A percentile compares a stretch with the other conserved stretches of the same genome.
Conservation (phyloP, 1,284 basidiomycete genomes). For the Papiliotrema laurentii region DNA sequence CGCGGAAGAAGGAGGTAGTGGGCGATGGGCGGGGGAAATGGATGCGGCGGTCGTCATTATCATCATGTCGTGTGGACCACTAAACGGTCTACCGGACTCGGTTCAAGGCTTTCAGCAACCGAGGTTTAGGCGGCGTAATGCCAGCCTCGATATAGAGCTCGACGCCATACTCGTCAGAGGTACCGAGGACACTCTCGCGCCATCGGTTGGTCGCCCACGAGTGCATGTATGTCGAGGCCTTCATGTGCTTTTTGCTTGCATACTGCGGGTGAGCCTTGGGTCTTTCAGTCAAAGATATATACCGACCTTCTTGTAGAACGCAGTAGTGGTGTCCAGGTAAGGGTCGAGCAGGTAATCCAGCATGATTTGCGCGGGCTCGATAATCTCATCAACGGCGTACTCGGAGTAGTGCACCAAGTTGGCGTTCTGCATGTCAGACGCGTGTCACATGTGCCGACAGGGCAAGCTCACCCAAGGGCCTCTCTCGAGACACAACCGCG, state of each 20-base stretch:
- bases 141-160: conserved; percentile 19
- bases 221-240: conserved; percentile 57
- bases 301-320: conserved; percentile 56
- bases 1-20: too few relatives aligned
- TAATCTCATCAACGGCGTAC: conserved; percentile 76
- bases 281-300: background rate
- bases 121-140: conserved; percentile 1
- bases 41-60: too few relatives aligned
- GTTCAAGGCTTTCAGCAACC: background rate
- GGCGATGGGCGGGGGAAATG: too few relatives aligned
- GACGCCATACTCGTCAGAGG: conserved; percentile 12
- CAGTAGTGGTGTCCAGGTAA: conserved; percentile 57
- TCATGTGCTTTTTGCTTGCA: conserved; percentile 76
- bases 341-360: conserved; percentile 82
- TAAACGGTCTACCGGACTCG: too few relatives aligned
- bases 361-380: conserved; percentile 89
- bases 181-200: conserved; percentile 25
- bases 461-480: conserved; percentile 71
- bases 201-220: conserved; percentile 49
- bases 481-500: conserved; percentile 72
- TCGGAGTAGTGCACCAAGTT: conserved; percentile 89
- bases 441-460: background rate
- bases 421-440: conserved; percentile 56
- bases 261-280: conserved; percentile 47
- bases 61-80: too few relatives aligned